Base-by-base conservation (phyloP, 78 protist genomes). In the Acrasis kona region DNA sequence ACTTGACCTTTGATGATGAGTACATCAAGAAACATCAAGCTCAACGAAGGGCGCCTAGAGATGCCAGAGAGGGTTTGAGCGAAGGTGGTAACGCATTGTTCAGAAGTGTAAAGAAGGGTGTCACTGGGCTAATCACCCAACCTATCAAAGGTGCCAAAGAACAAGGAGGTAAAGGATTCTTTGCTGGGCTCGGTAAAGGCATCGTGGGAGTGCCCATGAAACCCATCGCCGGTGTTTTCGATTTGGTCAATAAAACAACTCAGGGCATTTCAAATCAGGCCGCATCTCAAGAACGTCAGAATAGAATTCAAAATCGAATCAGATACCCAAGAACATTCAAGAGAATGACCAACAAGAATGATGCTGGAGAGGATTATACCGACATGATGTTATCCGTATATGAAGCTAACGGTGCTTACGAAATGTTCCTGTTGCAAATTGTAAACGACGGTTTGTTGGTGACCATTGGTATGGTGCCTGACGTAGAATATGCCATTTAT, bases 121-220 rank as follows among this genome's bases (percentile, higher is more conserved):
- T 79, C 28, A 31, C 84, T 5, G 88, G 88, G 12, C 10, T 84
- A 31, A 35, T 84, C 5, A 42, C 7, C 37, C 89, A 85, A 12
- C 89, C 89, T 9, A 81, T 81, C 29, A 80, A 35, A 29, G 89
- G 89, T 58, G 86, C 87, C 0, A 80, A 73, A 41, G 67, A 85
- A n/a, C 87, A 77, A 3, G 89, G 89, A 61, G 29, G 65, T 29
- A 28, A 74, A 10, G 90, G 90, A 3, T 50, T 86, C 58, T 40
- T 86, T 2, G 78, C 75, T 76, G 90, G 90, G 41, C 39, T 85
- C 31, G 90, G 90, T n/a, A 86, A 86, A 41, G 90, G 90, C 69
- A n/a, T 86, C 5, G 79, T 81, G 2, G 90, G 90, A 38, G 69
- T 84, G 28, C 81, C 88, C 1, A 79, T 79, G 0, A 86, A 86